Conservation (phyloP, 768 basidiomycete genomes). For the Xerocomus potaroensis region DNA sequence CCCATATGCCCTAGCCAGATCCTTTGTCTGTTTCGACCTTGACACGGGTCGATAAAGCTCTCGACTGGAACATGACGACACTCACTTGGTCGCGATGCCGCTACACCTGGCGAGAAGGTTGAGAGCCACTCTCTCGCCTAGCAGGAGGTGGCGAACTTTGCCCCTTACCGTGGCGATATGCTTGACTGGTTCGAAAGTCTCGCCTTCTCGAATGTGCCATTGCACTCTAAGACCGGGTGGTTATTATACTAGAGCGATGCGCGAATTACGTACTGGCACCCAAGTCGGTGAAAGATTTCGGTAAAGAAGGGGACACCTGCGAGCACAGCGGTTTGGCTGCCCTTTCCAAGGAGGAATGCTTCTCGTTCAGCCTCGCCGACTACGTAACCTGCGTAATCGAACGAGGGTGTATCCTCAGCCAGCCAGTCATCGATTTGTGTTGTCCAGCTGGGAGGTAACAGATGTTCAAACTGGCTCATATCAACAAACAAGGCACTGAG, state of each 20-base stretch:
- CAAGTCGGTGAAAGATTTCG: conserved; percentile 85
- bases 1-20: conserved; percentile 71
- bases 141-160: conserved; percentile 78
- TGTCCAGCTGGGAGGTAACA: conserved; percentile 95
- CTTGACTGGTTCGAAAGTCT: conserved; percentile 71
- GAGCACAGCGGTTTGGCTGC: conserved; percentile 68
- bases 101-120: conserved; percentile 94
- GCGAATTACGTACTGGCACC: conserved; percentile 71
- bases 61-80: not conserved
- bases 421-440: conserved; percentile 77
- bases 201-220: conserved; percentile 90
- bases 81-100: conserved; percentile 93
- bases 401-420: conserved; percentile 90
- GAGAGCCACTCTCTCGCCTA: conserved; percentile 90
- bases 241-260: not conserved
- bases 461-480: conserved; percentile 45
- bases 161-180: conserved; percentile 91
- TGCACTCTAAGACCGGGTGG: conserved; percentile 59
- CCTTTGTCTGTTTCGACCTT: conserved; percentile 80
- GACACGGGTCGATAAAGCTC: not conserved
- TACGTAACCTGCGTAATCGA: conserved; percentile 95
- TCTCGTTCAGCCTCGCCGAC: conserved; percentile 86
- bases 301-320: conserved; percentile 96
- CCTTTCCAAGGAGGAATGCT: conserved; percentile 90
- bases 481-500: not conserved